Conservation (phyloP, 169 alveolate genomes). For the Plasmodium coatneyi region DNA sequence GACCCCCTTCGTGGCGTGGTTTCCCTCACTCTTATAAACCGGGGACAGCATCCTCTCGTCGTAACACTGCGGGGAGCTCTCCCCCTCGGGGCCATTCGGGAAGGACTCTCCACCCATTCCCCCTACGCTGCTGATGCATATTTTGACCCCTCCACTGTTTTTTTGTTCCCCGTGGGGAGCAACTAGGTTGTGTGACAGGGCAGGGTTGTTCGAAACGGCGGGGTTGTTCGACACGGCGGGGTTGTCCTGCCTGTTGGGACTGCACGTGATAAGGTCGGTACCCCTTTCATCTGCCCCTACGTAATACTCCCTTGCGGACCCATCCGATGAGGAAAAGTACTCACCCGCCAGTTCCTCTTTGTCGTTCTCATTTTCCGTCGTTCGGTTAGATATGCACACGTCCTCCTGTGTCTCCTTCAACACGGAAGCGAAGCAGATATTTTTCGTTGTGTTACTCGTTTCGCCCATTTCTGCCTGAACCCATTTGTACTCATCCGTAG, state of each 20-base stretch:
- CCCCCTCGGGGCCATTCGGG: neutral
- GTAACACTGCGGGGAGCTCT: neutral
- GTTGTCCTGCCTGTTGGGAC: neutral
- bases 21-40: neutral
- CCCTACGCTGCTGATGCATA: neutral
- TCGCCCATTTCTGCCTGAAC: neutral
- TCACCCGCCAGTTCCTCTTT: neutral
- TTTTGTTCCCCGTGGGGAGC: neutral
- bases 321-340: neutral
- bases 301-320: neutral
- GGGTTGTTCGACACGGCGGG: neutral
- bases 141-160: neutral
- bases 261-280: neutral
- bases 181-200: neutral
- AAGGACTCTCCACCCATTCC: neutral
- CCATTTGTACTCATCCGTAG: neutral
- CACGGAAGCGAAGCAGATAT: neutral
- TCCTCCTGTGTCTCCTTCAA: neutral
- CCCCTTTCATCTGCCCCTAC: neutral
- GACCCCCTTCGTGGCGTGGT: neutral
- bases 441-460: neutral
- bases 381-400: slow-evolving; percentile 21
- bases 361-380: slow-evolving; percentile 28
- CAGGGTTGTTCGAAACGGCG: neutral
- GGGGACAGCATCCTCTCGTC: slow-evolving; percentile 32